Conservation (phyloP, 495 filamentous ascomycete species). For the Parathielavia appendiculata region DNA sequence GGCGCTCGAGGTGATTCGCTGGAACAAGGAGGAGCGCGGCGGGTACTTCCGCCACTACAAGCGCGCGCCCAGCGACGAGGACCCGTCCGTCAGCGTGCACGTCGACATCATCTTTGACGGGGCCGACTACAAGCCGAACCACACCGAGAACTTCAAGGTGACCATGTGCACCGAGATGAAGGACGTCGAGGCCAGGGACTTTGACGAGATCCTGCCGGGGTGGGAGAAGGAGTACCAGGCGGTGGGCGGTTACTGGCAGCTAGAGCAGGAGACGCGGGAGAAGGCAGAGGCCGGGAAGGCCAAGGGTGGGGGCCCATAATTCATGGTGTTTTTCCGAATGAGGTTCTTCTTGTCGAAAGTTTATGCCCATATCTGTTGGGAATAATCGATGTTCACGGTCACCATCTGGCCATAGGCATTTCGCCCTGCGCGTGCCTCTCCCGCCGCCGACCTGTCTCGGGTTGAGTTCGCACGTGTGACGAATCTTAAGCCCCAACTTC, state of each 20-base stretch:
- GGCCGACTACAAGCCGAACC: slow-evolving; percentile 7
- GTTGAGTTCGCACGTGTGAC: no score
- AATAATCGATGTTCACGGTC: no score
- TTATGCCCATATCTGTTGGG: no score
- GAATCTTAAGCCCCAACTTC: no score
- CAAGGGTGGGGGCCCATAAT: no score
- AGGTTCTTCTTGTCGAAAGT: no score
- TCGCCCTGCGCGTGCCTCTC: no score
- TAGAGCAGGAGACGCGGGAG: neutral
- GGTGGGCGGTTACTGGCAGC: slow-evolving; percentile 1
- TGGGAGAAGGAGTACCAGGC: slow-evolving; percentile 2
- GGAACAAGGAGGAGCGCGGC: slow-evolving; percentile 7
- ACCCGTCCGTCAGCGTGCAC: neutral
- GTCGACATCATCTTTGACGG: slow-evolving; percentile 2
- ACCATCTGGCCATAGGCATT: no score
- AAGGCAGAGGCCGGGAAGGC: no score
- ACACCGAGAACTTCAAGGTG: neutral
- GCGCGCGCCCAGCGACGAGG: slow-evolving; percentile 5
- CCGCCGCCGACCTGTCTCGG: no score
- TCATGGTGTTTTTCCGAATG: no score
- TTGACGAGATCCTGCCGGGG: slow-evolving; percentile 8
- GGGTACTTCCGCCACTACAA: slow-evolving; percentile 14
- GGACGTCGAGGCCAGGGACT: neutral
- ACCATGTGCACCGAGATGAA: slow-evolving; percentile 5
- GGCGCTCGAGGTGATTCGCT: slow-evolving; percentile 7